Evolutionary conservation across 371 early-diverging fungal species (phyloP), one percentile per base, ranked within the genome.

Genomic region (Phascolomyces articulosus): DNA sequence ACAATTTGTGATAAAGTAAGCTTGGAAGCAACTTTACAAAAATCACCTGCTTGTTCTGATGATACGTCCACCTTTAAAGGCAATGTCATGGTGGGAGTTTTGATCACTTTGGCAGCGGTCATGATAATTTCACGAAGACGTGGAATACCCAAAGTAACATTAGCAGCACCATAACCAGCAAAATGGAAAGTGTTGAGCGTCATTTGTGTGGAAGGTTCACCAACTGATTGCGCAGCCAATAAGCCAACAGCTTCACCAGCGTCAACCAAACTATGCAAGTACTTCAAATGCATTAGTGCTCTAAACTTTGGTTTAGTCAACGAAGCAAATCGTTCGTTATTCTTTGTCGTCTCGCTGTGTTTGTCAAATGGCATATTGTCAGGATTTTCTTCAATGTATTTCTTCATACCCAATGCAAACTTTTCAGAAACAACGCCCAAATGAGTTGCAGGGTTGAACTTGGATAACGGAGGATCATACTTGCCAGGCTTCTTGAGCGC

Each of bases 151-250:
- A 99, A 91, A 0, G 99, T 99, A 67, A 99, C 99, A 87, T 98
- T 98, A 81, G 93, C 90, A 69, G 98, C 98, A 81, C 99, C 99
- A 72, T 98, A 97, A 62, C 99, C 99, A 66, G 99, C 99, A 85
- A 99, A 95, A 85, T 99, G 99, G 93, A 99, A 99, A 63, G 99
- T 99, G 85, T 99, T 99, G 53, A 99, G 85, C 24, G 99, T 99
- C 99, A 99, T 99, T 78, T 99, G 99, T 10, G 99, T 99, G 38
- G 97, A 97, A n/a, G 99, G 99, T 82, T 99, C 99, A 67, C 99
- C 99, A 49, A 99, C 91, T 64, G 94, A 91, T 78, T 99, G 99
- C 31, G 99, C 99, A 31, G 99, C 99, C 59, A 99, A 81, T 41
- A 99, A 83, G 62, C 99, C 99, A 34, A 99, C 99, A 56, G 97